phyloP scores from a whole-genome alignment of 805 yeast genomes.

The Soucietia sequanensis region DNA sequence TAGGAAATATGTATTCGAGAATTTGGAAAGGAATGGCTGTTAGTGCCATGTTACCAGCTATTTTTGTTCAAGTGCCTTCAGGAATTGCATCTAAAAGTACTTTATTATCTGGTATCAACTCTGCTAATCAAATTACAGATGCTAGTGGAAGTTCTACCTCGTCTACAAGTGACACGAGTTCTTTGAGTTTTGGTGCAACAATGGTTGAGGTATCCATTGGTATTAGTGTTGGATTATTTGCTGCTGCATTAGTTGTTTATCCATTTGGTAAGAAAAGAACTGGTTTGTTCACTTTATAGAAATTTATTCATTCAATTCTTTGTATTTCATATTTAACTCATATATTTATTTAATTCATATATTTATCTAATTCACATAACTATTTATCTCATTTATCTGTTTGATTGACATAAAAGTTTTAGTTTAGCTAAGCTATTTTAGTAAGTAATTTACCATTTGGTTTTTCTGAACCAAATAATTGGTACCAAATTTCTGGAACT shows the following conservation, averaged over 20 bases:
- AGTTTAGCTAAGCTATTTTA: constrained; percentile 4
- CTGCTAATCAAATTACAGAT: constrained; percentile 63
- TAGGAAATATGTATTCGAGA: constrained; percentile 87
- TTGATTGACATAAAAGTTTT: too few species aligned
- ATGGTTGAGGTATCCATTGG: constrained; percentile 95
- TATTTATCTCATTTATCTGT: too few species aligned
- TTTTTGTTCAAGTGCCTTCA: constrained; percentile 91
- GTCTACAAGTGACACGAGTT: constrained; percentile 13
- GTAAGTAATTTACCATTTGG: constrained; percentile 48
- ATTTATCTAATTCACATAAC: too few species aligned
- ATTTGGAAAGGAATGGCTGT: constrained; percentile 89
- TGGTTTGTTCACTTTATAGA: constrained; percentile 74
- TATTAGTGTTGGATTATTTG: constrained; percentile 89
- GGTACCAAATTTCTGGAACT: constrained; percentile 47
- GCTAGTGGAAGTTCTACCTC: constrained; percentile 37
- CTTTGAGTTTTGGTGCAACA: constrained; percentile 67
- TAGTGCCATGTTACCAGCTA: constrained; percentile 93
- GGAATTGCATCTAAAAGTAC: constrained; percentile 92
- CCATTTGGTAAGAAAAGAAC: constrained; percentile 91
- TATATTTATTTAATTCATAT: constrained; percentile 3
- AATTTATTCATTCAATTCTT: background rate
- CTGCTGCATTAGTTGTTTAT: constrained; percentile 85
- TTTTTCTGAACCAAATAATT: constrained; percentile 43
- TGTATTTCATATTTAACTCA: background rate
- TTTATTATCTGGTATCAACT: constrained; percentile 71